A percentile compares a stretch with the other conserved stretches of the same genome.
These are phyloP conservation scores for Trametes cubensis DNA, from an alignment of 768 basidiomycete species.

Conservation along the genomic window DNA sequence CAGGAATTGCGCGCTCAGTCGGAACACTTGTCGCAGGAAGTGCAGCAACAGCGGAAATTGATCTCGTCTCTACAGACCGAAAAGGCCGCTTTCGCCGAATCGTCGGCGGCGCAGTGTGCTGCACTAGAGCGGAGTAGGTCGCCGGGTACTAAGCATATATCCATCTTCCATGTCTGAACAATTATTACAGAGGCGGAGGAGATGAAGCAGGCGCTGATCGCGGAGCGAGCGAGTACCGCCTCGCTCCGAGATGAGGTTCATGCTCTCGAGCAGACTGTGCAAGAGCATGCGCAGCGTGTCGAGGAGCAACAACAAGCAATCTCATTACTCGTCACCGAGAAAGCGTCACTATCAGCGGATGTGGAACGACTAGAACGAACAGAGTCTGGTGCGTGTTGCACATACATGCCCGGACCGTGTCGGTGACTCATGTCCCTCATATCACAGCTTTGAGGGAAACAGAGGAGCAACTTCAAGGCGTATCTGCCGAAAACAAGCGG, in stretches of 20 bases:
- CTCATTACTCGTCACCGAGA: constrained; percentile 42
- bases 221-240: constrained; percentile 17
- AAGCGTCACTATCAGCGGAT: constrained; percentile 35
- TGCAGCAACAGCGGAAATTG: constrained; percentile 12
- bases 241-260: constrained; percentile 21
- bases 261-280: constrained; percentile 24
- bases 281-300: constrained; percentile 24
- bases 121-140: constrained; percentile 12
- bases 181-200: background rate
- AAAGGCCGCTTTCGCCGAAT: background rate
- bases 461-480: constrained; percentile 28
- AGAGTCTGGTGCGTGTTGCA: constrained; percentile 32
- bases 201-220: constrained; percentile 12
- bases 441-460: constrained; percentile 30
- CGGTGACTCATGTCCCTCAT: background rate
- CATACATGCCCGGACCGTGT: background rate
- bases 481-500: constrained; percentile 22
- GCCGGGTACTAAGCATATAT: background rate
- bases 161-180: background rate
- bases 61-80: constrained; percentile 20
- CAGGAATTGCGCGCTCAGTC: constrained; percentile 18
- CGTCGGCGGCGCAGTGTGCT: background rate
- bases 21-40: constrained; percentile 13
- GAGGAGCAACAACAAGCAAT: constrained; percentile 45
- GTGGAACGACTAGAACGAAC: constrained; percentile 37